Evolutionary conservation across 2,329 filamentous ascomycete genomes (phyloP).

Genomic region (Hypocreales sp.): DNA sequence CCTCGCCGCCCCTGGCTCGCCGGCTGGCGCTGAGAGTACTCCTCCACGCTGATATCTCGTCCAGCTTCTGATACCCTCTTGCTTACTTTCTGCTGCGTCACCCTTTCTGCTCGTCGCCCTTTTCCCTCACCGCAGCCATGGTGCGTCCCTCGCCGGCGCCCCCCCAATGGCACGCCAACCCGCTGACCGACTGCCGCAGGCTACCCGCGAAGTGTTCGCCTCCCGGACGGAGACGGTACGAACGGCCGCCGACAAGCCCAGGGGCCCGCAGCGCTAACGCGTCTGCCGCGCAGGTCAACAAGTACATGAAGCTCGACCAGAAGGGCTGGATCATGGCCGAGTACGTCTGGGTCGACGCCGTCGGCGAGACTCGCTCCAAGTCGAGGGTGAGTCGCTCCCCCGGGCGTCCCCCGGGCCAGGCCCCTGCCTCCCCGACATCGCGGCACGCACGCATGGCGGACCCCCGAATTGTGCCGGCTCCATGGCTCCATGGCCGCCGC

Average conservation of each 20-base stretch:
- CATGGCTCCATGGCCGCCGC: too few species aligned
- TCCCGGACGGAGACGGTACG: conserved; percentile 20
- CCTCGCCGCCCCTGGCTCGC: conserved; percentile 5
- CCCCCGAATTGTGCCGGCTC: too few species aligned
- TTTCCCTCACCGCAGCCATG: conserved; percentile 10
- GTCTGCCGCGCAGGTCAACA: conserved; percentile 61
- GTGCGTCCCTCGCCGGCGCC: too few species aligned
- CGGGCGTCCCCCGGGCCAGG: too few species aligned
- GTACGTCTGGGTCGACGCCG: conserved; percentile 90
- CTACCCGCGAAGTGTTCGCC: conserved; percentile 11
- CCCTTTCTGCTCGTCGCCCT: too few species aligned
- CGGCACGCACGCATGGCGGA: neutral
- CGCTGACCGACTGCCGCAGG: too few species aligned
- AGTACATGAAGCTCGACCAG: conserved; percentile 85
- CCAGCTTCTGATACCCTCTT: conserved; percentile 2
- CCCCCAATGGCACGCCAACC: too few species aligned
- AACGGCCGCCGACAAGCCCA: too few species aligned
- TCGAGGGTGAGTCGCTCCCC: conserved; percentile 59
- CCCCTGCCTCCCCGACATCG: neutral
- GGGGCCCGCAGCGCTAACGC: too few species aligned
- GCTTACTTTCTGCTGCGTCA: too few species aligned
- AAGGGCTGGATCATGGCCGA: conserved; percentile 81
- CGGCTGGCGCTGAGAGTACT: neutral
- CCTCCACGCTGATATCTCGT: conserved; percentile 2
- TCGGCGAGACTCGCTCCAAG: conserved; percentile 80